Evolutionary conservation across 441 rosid genomes (phyloP), one percentile per base, ranked within the genome.

Genomic region (Jatropha multifida): DNA sequence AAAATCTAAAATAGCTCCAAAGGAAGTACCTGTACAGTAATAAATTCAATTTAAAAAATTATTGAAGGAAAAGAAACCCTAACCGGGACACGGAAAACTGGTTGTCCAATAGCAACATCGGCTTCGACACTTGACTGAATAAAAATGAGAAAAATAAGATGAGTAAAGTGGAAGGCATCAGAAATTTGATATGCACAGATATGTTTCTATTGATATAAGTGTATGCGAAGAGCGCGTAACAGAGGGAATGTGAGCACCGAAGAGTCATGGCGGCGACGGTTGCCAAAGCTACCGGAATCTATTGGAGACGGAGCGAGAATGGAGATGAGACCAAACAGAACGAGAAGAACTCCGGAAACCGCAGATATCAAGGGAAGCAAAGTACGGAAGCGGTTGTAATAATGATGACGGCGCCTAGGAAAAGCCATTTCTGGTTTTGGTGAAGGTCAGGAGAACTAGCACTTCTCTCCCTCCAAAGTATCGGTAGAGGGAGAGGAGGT

Each of bases 31-130:
- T 2, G 8, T 1, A 12, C 18, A 54, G 18, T 2, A 14, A 54
- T 5, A 66, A 18, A 18, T 15, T 17, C 14, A 44, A 54, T 15
- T 54, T 5, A 26, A 48, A 69, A 9, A 48, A 32, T 52, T 18
- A 62, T 13, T 69, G 37, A 7, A 38, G n/a, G 44, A 49, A 51
- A 68, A 0, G 40, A 72, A 86, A 73, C 73, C 86, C 93, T 88
- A 75, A 90, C 97, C 86, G 90, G 95, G 73, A 90, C 85, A 61
- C 62, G 86, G 67, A 90, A 85, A 75, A 78, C 83, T 2, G 85
- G 68, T 59, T 72, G 68, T 77, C 69, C 78, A 18, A 26, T 73
- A 64, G 76, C 80, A 55, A 18, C 86, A 58, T 60, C 73, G 60
- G 68, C 52, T 23, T 15, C 66, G 27, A 63, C 51, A 68, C 71